Evolutionary conservation across 176 grass and related monocot genomes (phyloP), one percentile per base, ranked within the genome.

Genomic region (Panicum miliaceum): DNA sequence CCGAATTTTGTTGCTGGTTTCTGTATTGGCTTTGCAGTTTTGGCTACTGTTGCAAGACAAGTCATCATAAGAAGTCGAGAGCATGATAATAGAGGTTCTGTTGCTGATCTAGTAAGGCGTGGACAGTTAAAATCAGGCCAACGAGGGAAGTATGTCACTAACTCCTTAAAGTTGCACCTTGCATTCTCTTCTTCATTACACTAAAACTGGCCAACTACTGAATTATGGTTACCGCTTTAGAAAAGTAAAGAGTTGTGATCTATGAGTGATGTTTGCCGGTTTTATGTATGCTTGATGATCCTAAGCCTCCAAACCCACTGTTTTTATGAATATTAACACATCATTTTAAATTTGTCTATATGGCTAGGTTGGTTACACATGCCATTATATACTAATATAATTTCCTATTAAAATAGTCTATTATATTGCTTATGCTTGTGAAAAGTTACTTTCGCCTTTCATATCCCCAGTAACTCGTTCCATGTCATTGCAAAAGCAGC

Each of bases 41-140:
- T 92, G 81, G 81, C 77, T 50, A 79, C 86, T 84, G 66, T 73
- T 76, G 85, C 87, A 75, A 98, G 90, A 37, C 67, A 90, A 67
- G 73, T 93, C 70, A 83, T 86, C 60, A 20, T 61, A 73, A 97
- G 81, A 85, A 91, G 32, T 20, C 75, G 23, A 51, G 84, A 81
- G 23, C 73, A 77, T 73, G 79, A 63, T 84, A 82, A 75, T 76
- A 92, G 73, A 89, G 96, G 96, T 68, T 98, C 96, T 78, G 92
- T 98, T 54, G 79, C 96, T 89, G 93, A 94, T 71, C 89, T 98
- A 85, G 93, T 98, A 67, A 94, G 91, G 68, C 93, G 96, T 38
- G 96, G 96, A 12, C 96, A 98, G 62, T 85, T 98, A 79, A 98
- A 95, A 87, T 95, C 93, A 23, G 88, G 92, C 54, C 91, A 88